Base-by-base conservation (phyloP, 352 stramenopile genomes). In the Globisporangium megalacanthum region DNA sequence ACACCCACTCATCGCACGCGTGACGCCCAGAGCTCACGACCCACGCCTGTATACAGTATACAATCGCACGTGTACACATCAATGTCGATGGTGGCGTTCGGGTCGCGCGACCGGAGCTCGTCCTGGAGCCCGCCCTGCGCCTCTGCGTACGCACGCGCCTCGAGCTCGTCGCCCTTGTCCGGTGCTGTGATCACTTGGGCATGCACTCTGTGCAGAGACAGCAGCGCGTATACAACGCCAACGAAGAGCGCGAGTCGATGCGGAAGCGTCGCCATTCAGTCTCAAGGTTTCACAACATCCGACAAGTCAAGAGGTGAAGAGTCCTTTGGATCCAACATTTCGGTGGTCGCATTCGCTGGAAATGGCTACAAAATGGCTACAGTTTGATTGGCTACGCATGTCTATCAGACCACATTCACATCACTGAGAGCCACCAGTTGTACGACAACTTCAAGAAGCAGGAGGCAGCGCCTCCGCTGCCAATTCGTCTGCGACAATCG, bases 101-200 rank as follows among this genome's bases (percentile, higher is more conserved):
- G 58, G 41, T 85, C 69, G 6, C 72, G 72, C 3, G 53, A 72
- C 33, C 70, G 67, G 29, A 86, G 79, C 31, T 65, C 60, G 11
- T 68, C 57, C 9, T 70, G 54, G 19, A 92, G 61, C 1, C 70
- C 66, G 19, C 48, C 57, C 37, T 88, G 69, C 29, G 72, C 78
- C 36, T 79, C 69, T 0, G 60, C 53, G 53, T 73, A 90, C 25
- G 75, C 74, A 15, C 76, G 70, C 14, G 62, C 61, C 42, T 92
- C 82, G 15, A 90, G 71, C 57, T 88, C 79, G 31, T 86, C 77
- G 17, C 68, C 75, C 60, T 88, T 86, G 61, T 88, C 79, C 3
- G 77, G 79, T 33, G 79, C 74, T n/a, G 75, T 63, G 50, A 90
- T 89, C 50, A 88, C 67, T 39, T 84, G 74, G 33, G 58, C 70